Conservation (phyloP, 2,329 filamentous ascomycete genomes). For the Fusarium papillatum region DNA sequence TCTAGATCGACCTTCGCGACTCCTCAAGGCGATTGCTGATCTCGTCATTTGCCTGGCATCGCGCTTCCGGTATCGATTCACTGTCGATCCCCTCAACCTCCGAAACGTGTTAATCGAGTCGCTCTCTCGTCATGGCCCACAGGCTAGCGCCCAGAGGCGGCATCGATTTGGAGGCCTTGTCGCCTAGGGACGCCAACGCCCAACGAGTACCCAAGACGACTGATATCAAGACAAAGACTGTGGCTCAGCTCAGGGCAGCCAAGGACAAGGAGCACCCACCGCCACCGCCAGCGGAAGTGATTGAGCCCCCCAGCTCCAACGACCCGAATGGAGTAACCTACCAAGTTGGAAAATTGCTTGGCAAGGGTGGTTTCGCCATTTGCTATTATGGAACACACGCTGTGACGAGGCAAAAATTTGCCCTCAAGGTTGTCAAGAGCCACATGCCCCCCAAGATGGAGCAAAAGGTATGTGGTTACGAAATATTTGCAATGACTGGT, state of each 20-base stretch:
- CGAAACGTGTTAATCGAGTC: slow-evolving; percentile 5
- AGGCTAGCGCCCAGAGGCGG: slow-evolving; percentile 62
- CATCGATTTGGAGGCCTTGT: slow-evolving; percentile 73
- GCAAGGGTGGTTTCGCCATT: slow-evolving; percentile 87
- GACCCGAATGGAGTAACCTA: slow-evolving; percentile 79
- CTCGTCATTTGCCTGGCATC: slow-evolving; percentile 21
- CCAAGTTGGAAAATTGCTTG: slow-evolving; percentile 79
- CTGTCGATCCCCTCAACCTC: slow-evolving; percentile 6
- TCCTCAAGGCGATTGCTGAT: slow-evolving; percentile 30
- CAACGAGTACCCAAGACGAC: slow-evolving; percentile 63
- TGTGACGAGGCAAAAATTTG: slow-evolving; percentile 76
- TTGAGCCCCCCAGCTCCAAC: slow-evolving; percentile 76
- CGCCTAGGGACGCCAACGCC: slow-evolving; percentile 74
- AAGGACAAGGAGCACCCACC: slow-evolving; percentile 78
- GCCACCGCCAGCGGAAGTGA: slow-evolving; percentile 71
- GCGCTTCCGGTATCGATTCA: slow-evolving; percentile 5
- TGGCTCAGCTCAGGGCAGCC: slow-evolving; percentile 66
- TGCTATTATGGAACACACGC: slow-evolving; percentile 80
- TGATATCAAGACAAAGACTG: slow-evolving; percentile 66
- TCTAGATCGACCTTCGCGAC: slow-evolving; percentile 32
- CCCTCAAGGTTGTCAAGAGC: slow-evolving; percentile 87
- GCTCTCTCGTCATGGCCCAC: slow-evolving; percentile 57
- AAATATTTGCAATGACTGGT: background rate
- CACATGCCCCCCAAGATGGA: slow-evolving; percentile 88
- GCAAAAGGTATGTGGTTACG: slow-evolving; percentile 76